These are phyloP conservation scores for Auriscalpium microsporum DNA, from an alignment of 768 basidiomycete species.

Conservation along the genomic window DNA sequence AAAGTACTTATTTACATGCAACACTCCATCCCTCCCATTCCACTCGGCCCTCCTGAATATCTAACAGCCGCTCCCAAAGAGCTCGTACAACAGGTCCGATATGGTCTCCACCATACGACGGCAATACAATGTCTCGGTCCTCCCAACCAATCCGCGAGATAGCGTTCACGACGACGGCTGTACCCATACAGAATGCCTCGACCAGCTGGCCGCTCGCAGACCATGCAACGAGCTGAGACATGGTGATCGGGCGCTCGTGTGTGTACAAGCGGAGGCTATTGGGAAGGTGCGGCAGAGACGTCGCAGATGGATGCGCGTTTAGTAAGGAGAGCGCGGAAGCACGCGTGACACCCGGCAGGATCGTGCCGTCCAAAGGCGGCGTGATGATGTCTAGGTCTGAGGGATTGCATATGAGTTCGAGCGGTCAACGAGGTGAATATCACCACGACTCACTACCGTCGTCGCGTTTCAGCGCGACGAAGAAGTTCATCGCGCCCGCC, in stretches of 20 bases:
- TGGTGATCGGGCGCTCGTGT: slow-evolving; percentile 38
- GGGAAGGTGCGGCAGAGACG: slow-evolving; percentile 32
- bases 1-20: slow-evolving; percentile 17
- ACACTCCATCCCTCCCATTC: slow-evolving; percentile 64
- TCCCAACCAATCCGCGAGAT: slow-evolving; percentile 64
- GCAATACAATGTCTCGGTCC: slow-evolving; percentile 29
- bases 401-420: not conserved
- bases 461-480: slow-evolving; percentile 33
- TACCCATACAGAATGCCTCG: slow-evolving; percentile 83
- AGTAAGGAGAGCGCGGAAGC: slow-evolving; percentile 73
- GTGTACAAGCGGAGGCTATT: slow-evolving; percentile 33
- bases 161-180: slow-evolving; percentile 69
- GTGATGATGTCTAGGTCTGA: slow-evolving; percentile 77
- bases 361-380: slow-evolving; percentile 83
- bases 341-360: slow-evolving; percentile 88
- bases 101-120: slow-evolving; percentile 38
- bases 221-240: slow-evolving; percentile 33
- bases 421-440: slow-evolving; percentile 11
- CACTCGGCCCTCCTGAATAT: slow-evolving; percentile 61
- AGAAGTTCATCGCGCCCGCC: slow-evolving; percentile 45
- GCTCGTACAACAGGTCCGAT: slow-evolving; percentile 55
- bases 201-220: slow-evolving; percentile 54
- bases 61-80: slow-evolving; percentile 65
- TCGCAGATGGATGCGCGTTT: slow-evolving; percentile 44
- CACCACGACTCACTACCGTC: slow-evolving; percentile 25